phyloP scores from a whole-genome alignment of 2,329 filamentous ascomycete genomes.

The Sphaerostilbella broomeana region DNA sequence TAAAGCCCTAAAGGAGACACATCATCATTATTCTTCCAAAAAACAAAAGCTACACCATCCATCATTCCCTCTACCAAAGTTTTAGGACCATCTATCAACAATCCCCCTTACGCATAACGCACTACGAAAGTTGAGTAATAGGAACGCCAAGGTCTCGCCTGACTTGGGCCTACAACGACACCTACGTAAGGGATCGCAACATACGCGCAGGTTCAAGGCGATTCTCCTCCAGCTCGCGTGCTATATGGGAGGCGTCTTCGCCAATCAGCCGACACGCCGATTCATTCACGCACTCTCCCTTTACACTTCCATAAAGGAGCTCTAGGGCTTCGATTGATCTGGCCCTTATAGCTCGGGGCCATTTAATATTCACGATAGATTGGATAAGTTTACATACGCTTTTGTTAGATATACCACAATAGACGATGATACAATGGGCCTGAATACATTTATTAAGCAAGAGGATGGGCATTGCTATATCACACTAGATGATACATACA shows the following conservation, averaged over 20 bases:
- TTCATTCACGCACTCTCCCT: conserved; percentile 16
- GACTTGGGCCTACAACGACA: too few relatives aligned
- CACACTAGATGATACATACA: conserved; percentile 14
- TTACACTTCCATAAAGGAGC: conserved; percentile 15
- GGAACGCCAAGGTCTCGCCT: too few relatives aligned
- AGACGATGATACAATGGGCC: conserved; percentile 15
- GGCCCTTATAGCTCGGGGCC: conserved; percentile 15
- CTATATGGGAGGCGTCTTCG: conserved; percentile 13
- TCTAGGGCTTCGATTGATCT: conserved; percentile 20
- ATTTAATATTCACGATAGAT: conserved; percentile 15
- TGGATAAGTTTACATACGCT: conserved; percentile 15
- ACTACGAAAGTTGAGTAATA: too few relatives aligned
- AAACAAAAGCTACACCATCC: too few relatives aligned
- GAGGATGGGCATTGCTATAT: conserved; percentile 9
- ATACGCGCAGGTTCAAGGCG: conserved; percentile 14
- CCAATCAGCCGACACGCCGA: conserved; percentile 19
- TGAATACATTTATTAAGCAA: conserved; percentile 11
- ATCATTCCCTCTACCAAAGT: too few relatives aligned
- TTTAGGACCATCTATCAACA: too few relatives aligned
- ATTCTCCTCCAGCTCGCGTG: conserved; percentile 16
- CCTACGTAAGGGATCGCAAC: too few relatives aligned
- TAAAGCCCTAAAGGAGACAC: too few relatives aligned
- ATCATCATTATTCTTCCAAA: too few relatives aligned
- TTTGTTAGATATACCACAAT: conserved; percentile 18
- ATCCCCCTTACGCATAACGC: too few relatives aligned